Conservation (phyloP, 768 basidiomycete genomes). For the Tricholoma saponaceum region DNA sequence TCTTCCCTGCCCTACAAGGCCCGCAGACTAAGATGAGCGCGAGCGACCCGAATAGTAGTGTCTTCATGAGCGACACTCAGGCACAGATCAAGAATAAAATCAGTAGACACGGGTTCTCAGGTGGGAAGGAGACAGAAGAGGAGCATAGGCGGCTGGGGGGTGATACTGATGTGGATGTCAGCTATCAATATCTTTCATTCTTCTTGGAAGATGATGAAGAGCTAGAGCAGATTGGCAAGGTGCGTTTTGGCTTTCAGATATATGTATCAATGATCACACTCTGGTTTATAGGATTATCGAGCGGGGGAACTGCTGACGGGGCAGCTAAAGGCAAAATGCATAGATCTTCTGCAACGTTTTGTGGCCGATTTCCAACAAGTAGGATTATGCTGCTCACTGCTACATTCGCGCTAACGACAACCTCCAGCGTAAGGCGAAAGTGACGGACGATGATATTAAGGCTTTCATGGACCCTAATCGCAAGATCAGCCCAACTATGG, state of each 20-base stretch:
- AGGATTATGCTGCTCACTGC: background rate
- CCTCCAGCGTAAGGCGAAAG: conserved; percentile 65
- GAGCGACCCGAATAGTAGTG: conserved; percentile 86
- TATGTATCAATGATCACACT: background rate
- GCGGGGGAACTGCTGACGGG: conserved; percentile 84
- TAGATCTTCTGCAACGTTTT: conserved; percentile 75
- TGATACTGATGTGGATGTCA: conserved; percentile 91
- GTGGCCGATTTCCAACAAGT: conserved; percentile 84
- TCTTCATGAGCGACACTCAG: conserved; percentile 93
- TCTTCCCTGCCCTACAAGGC: conserved; percentile 97
- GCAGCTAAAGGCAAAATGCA: conserved; percentile 87
- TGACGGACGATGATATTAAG: conserved; percentile 74
- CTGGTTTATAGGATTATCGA: conserved; percentile 73
- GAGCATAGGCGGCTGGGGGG: conserved; percentile 88
- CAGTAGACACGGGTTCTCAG: conserved; percentile 93
- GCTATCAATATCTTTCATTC: conserved; percentile 93
- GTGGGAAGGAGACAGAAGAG: conserved; percentile 93
- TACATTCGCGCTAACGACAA: conserved; percentile 7
- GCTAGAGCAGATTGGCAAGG: conserved; percentile 71
- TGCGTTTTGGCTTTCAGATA: conserved; percentile 27
- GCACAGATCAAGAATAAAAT: conserved; percentile 98
- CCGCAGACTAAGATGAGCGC: conserved; percentile 99
- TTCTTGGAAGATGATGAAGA: conserved; percentile 96
- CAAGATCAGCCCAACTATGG: conserved; percentile 60
- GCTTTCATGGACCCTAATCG: conserved; percentile 80